These are phyloP conservation scores for Austroboletus eburneus DNA, from an alignment of 768 basidiomycete genomes.

Conservation along the genomic window DNA sequence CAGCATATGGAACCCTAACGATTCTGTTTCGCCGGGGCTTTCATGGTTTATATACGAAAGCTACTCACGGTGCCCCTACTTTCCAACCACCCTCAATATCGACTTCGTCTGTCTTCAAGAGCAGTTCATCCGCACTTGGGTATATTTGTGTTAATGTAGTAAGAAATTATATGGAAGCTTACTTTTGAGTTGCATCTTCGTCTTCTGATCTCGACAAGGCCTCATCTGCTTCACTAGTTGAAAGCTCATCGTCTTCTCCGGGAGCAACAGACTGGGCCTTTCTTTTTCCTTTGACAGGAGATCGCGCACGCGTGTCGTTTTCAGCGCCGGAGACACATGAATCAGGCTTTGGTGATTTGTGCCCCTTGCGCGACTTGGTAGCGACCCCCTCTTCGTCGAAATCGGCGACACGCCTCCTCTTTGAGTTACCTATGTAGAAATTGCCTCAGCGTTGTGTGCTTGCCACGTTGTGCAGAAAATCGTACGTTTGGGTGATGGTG, in stretches of 20 bases:
- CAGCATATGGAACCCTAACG: slow-evolving; percentile 86
- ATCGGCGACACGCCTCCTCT: slow-evolving; percentile 50
- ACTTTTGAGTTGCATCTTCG: slow-evolving; percentile 64
- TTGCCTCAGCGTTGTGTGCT: not conserved
- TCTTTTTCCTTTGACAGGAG: slow-evolving; percentile 17
- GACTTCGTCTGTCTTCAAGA: slow-evolving; percentile 60
- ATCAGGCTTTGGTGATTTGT: not conserved
- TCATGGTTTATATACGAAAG: not conserved
- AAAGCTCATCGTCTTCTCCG: slow-evolving; percentile 32
- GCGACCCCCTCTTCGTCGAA: slow-evolving; percentile 52
- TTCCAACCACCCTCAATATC: slow-evolving; percentile 83
- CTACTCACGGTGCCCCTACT: slow-evolving; percentile 71
- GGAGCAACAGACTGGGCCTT: slow-evolving; percentile 11
- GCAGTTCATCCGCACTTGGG: slow-evolving; percentile 62
- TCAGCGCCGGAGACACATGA: not conserved
- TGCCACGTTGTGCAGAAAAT: not conserved
- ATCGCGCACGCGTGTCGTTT: not conserved
- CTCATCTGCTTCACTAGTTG: slow-evolving; percentile 34
- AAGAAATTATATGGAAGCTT: slow-evolving; percentile 10
- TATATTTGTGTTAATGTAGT: not conserved
- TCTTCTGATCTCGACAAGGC: slow-evolving; percentile 43
- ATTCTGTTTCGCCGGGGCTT: not conserved
- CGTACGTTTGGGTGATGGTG: slow-evolving; percentile 21
- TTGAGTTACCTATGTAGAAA: slow-evolving; percentile 31
- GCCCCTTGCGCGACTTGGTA: slow-evolving; percentile 2